These are phyloP conservation scores for Rhynchospora pubera DNA, from an alignment of 176 grass and related monocot genomes.

Conservation along the genomic window DNA sequence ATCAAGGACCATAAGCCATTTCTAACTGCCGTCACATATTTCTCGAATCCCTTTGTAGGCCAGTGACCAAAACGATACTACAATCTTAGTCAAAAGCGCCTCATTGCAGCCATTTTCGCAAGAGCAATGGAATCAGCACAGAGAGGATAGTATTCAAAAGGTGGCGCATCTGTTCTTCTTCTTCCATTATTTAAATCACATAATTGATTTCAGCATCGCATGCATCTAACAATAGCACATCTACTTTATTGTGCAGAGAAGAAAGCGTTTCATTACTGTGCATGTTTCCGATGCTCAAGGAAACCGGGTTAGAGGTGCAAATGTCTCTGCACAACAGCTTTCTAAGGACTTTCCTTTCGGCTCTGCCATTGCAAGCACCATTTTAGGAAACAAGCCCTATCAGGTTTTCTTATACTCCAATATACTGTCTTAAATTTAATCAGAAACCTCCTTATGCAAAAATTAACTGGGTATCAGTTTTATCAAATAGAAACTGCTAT, in stretches of 20 bases:
- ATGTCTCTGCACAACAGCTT: conserved; percentile 43
- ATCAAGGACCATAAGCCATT: background rate
- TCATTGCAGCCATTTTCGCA: conserved; percentile 59
- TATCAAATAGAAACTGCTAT: background rate
- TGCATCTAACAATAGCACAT: background rate
- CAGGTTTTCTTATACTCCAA: conserved; percentile 35
- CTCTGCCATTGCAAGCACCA: conserved; percentile 50
- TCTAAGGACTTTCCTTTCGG: conserved; percentile 62
- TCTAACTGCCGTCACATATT: background rate
- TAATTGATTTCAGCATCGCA: background rate
- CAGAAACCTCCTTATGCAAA: background rate
- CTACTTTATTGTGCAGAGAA: conserved; percentile 25
- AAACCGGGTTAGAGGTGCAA: conserved; percentile 33
- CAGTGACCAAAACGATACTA: conserved; percentile 40
- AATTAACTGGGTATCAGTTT: background rate
- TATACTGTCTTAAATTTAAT: background rate
- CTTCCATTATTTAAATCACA: background rate
- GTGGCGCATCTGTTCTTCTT: conserved; percentile 7
- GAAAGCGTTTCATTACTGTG: conserved; percentile 51
- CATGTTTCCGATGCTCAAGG: conserved; percentile 50
- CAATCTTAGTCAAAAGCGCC: conserved; percentile 48
- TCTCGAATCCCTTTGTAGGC: background rate
- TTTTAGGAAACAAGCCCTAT: conserved; percentile 51
- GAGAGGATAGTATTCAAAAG: conserved; percentile 51
- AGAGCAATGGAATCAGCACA: conserved; percentile 67